Evolutionary conservation across 2,329 filamentous ascomycete genomes (phyloP).

Genomic region (Lecanicillium sp.): DNA sequence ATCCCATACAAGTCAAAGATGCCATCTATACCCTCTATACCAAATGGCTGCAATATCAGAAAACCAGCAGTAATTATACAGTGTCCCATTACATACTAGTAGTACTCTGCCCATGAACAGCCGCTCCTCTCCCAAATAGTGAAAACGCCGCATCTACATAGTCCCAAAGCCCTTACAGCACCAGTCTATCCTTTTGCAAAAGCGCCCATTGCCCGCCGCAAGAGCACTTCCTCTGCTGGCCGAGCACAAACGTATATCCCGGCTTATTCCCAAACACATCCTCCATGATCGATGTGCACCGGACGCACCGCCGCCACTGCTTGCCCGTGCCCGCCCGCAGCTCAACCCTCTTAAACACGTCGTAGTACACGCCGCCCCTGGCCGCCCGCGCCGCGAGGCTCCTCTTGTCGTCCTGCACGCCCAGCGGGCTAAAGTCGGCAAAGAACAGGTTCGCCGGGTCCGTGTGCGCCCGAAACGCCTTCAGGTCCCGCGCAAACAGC

Average conservation of each 20-base stretch:
- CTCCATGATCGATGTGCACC: slow-evolving; percentile 60
- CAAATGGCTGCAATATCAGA: too few relatives aligned
- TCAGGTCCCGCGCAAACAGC: slow-evolving; percentile 53
- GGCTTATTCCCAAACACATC: slow-evolving; percentile 41
- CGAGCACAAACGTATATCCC: slow-evolving; percentile 45
- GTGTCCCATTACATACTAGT: too few relatives aligned
- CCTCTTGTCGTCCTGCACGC: slow-evolving; percentile 50
- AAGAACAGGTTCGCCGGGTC: slow-evolving; percentile 66
- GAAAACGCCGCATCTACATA: too few relatives aligned
- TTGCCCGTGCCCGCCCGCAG: slow-evolving; percentile 25
- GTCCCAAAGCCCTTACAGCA: slow-evolving; percentile 2
- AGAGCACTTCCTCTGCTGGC: slow-evolving; percentile 46
- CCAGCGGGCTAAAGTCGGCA: slow-evolving; percentile 62
- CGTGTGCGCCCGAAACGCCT: slow-evolving; percentile 48
- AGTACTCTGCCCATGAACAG: too few relatives aligned
- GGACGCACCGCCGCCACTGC: slow-evolving; percentile 35
- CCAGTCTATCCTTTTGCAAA: slow-evolving; percentile 24
- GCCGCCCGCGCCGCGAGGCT: slow-evolving; percentile 33
- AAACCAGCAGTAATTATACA: too few relatives aligned
- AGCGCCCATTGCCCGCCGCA: slow-evolving; percentile 48
- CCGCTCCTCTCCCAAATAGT: too few relatives aligned
- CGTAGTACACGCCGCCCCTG: slow-evolving; percentile 32
- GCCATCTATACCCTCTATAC: too few relatives aligned
- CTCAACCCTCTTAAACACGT: slow-evolving; percentile 52
- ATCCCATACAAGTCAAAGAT: too few relatives aligned